Percentiles rank a stretch among this genome's conserved stretches.
Evolutionary conservation across 2,329 filamentous ascomycete genomes (phyloP).

Genomic region (Paramyrothecium sp.): DNA sequence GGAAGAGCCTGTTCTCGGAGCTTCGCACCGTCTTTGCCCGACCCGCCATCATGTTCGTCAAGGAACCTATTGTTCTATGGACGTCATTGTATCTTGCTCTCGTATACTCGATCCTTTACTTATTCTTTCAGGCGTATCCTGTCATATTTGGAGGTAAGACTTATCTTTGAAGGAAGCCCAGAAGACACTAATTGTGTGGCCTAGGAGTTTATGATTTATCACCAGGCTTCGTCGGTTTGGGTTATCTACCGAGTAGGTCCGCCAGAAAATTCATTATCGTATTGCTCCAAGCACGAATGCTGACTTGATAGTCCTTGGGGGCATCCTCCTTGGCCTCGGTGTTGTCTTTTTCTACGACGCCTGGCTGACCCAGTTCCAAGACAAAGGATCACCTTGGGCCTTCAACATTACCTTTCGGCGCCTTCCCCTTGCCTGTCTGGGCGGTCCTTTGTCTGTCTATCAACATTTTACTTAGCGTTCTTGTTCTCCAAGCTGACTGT

Average conservation of each 20-base stretch:
- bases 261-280: too few relatives aligned
- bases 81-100: constrained; percentile 10
- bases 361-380: constrained; percentile 7
- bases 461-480: background rate
- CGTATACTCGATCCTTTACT: constrained; percentile 13
- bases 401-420: constrained; percentile 1
- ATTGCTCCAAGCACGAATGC: constrained; percentile 47
- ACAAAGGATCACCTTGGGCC: constrained; percentile 9
- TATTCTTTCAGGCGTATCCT: constrained; percentile 17
- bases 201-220: constrained; percentile 5
- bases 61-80: constrained; percentile 12
- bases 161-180: background rate
- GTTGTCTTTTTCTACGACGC: constrained; percentile 12
- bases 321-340: constrained; percentile 3
- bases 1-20: background rate
- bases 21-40: constrained; percentile 9
- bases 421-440: constrained; percentile 12
- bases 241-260: constrained; percentile 4
- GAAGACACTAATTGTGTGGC: too few relatives aligned
- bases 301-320: background rate
- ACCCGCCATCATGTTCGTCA: constrained; percentile 9
- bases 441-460: constrained; percentile 4
- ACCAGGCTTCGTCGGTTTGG: constrained; percentile 1
- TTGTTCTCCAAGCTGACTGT: too few relatives aligned
- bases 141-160: constrained; percentile 11